phyloP scores from a whole-genome alignment of 2,329 filamentous ascomycete genomes.

The Calcarisporium arbuscula region DNA sequence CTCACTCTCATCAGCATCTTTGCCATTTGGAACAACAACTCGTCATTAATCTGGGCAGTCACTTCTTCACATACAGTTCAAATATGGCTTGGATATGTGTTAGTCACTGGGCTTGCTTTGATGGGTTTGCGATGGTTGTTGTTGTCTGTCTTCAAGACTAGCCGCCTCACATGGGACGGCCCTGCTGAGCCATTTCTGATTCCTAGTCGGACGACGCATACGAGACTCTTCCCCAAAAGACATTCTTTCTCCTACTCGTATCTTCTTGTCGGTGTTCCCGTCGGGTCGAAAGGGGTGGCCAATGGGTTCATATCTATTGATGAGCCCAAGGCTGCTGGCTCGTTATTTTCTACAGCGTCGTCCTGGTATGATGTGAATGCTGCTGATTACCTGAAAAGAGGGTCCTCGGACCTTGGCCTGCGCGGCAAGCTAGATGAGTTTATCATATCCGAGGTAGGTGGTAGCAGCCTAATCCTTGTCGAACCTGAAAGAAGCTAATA shows the following conservation, averaged over 20 bases:
- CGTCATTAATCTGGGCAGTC: too few relatives aligned
- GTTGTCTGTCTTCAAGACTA: constrained; percentile 1
- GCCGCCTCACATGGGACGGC: constrained; percentile 5
- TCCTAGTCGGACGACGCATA: constrained; percentile 59
- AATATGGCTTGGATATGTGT: too few relatives aligned
- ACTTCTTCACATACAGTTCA: too few relatives aligned
- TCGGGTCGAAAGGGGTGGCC: constrained; percentile 52
- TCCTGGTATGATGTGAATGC: constrained; percentile 56
- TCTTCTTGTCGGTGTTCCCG: constrained; percentile 60
- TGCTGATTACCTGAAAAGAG: constrained; percentile 55
- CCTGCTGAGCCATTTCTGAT: constrained; percentile 46
- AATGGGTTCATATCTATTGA: constrained; percentile 50
- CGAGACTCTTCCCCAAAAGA: constrained; percentile 58
- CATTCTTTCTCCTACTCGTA: constrained; percentile 68
- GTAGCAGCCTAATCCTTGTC: background rate
- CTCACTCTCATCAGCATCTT: constrained; percentile 17
- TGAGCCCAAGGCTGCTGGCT: constrained; percentile 10
- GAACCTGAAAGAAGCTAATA: constrained; percentile 8
- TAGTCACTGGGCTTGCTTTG: too few relatives aligned
- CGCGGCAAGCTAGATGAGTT: constrained; percentile 57
- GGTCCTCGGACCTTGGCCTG: constrained; percentile 44
- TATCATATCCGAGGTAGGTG: constrained; percentile 48
- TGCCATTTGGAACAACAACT: constrained; percentile 13
- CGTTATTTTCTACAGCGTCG: constrained; percentile 22
- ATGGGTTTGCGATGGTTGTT: background rate